Conservation (phyloP, 331 rosid species). For the Quercus tomentella region DNA sequence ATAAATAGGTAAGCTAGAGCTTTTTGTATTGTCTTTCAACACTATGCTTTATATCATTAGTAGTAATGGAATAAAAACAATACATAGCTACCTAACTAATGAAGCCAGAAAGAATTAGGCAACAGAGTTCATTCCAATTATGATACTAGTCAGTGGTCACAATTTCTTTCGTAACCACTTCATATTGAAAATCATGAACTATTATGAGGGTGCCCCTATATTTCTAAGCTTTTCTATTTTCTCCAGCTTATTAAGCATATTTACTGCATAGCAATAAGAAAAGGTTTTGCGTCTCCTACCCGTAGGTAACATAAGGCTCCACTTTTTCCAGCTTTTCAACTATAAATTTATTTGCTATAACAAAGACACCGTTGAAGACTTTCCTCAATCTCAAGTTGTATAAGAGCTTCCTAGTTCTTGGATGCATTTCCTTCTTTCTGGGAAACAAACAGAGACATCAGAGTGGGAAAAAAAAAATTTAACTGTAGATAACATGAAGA, state of each 20-base stretch:
- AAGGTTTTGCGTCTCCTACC: conserved; percentile 37
- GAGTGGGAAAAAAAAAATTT: background rate
- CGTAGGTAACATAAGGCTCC: conserved; percentile 90
- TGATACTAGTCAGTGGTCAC: background rate
- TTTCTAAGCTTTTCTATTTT: background rate
- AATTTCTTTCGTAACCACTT: background rate
- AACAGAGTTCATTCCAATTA: background rate
- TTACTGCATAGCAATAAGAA: background rate
- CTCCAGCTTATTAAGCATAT: background rate
- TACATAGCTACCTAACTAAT: background rate
- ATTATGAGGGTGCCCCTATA: background rate
- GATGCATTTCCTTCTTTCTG: conserved; percentile 89
- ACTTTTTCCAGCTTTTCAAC: conserved; percentile 64
- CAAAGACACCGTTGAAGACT: conserved; percentile 65
- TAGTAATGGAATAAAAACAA: background rate
- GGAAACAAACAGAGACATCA: background rate
- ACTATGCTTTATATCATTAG: no score
- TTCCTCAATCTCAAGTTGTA: conserved; percentile 56
- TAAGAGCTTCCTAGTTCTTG: conserved; percentile 52
- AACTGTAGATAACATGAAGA: background rate
- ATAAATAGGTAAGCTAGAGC: background rate
- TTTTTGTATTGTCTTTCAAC: background rate
- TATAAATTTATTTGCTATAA: conserved; percentile 50
- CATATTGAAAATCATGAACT: background rate
- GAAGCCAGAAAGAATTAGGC: background rate